Evolutionary conservation across 1,284 basidiomycete species (phyloP).

Genomic region (Leucoagaricus sp.): DNA sequence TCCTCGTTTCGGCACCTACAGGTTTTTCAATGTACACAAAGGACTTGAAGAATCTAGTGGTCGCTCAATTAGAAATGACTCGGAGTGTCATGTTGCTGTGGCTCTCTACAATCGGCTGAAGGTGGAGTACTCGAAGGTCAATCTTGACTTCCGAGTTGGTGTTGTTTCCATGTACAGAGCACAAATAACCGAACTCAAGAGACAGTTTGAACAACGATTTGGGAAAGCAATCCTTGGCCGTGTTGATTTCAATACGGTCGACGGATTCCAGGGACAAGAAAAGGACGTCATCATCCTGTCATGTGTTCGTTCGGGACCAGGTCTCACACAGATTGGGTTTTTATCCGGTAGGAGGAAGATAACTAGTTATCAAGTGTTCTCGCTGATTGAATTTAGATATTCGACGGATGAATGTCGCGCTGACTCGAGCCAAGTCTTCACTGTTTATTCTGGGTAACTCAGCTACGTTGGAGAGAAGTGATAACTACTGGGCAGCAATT

Average conservation of each 20-base stretch:
- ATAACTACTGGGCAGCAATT: constrained; percentile 79
- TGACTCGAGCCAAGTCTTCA: constrained; percentile 94
- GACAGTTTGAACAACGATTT: constrained; percentile 72
- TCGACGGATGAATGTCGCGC: constrained; percentile 95
- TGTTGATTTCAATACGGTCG: constrained; percentile 97
- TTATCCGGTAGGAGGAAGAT: constrained; percentile 62
- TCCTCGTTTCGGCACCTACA: constrained; percentile 83
- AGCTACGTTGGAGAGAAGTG: constrained; percentile 83
- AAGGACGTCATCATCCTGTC: constrained; percentile 96
- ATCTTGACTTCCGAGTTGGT: constrained; percentile 83
- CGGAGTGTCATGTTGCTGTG: constrained; percentile 80
- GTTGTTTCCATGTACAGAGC: constrained; percentile 96
- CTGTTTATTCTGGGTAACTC: constrained; percentile 94
- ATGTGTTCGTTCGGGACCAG: constrained; percentile 89
- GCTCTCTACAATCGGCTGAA: constrained; percentile 79
- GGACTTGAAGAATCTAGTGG: constrained; percentile 58
- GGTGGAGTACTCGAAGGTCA: constrained; percentile 62
- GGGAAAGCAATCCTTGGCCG: constrained; percentile 71
- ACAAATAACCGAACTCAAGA: constrained; percentile 81
- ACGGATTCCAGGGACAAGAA: constrained; percentile 98
- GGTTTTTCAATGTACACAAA: constrained; percentile 79
- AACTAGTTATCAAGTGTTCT: background rate
- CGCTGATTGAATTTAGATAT: constrained; percentile 48
- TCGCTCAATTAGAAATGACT: constrained; percentile 74
- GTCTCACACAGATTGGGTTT: constrained; percentile 84